A percentile compares a stretch with the other conserved stretches of the same genome.
phyloP scores from a whole-genome alignment of 176 grass and related monocot species.

The Musa troglodytarum region DNA sequence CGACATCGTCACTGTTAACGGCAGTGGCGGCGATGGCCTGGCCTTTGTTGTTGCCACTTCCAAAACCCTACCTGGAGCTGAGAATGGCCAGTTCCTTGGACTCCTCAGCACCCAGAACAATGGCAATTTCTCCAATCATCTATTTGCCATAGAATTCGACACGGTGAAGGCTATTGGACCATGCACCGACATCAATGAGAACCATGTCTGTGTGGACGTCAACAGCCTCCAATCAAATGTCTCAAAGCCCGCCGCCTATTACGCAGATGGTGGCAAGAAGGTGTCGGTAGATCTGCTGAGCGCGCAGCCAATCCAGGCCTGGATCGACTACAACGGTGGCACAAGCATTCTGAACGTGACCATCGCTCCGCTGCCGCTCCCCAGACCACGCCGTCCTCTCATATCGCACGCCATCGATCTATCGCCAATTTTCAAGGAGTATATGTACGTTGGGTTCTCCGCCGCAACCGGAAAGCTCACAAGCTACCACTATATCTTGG shows the following conservation, averaged over 20 bases:
- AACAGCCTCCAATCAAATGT: conserved; percentile 25
- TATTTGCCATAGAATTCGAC: conserved; percentile 46
- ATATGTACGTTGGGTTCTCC: conserved; percentile 34
- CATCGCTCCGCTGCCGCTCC: conserved; percentile 19
- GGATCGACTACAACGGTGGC: conserved; percentile 32
- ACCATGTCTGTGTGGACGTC: conserved; percentile 35
- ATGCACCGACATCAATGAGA: conserved; percentile 9
- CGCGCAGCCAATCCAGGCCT: conserved; percentile 25
- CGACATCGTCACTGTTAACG: neutral
- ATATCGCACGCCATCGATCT: conserved; percentile 33
- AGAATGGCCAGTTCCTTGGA: conserved; percentile 24
- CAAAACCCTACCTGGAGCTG: conserved; percentile 12
- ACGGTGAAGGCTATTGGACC: conserved; percentile 1
- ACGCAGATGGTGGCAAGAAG: conserved; percentile 3
- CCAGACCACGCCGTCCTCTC: conserved; percentile 23
- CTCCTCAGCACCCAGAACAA: conserved; percentile 9
- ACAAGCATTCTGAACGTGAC: conserved; percentile 23
- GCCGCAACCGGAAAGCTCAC: neutral
- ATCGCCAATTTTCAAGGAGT: conserved; percentile 23
- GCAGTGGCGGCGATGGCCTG: neutral
- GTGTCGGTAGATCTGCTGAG: conserved; percentile 1
- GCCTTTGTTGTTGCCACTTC: conserved; percentile 18
- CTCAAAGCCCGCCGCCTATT: conserved; percentile 24
- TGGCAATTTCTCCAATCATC: conserved; percentile 27
- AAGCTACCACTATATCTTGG: conserved; percentile 24